A percentile compares a stretch with the other conserved stretches of the same genome.
Evolutionary conservation across 106 monocot genomes (phyloP).

Genomic region (Dactylorhiza incarnata): DNA sequence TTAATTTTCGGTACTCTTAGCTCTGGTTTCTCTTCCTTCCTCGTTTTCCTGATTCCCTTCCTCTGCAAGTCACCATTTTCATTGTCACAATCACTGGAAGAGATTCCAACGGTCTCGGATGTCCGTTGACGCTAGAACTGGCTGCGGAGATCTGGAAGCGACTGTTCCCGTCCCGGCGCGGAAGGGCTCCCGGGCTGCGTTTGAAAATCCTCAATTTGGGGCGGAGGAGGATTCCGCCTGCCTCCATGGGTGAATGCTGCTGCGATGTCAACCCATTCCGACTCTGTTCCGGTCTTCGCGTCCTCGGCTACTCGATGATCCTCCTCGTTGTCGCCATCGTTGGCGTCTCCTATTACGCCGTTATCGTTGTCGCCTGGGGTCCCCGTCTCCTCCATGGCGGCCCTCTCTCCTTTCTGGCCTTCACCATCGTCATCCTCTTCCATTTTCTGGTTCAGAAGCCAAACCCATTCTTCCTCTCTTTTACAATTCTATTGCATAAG

Average conservation of each 20-base stretch:
- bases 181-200: not conserved
- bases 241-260: slow-evolving; percentile 34
- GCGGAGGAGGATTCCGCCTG: slow-evolving; percentile 1
- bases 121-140: slow-evolving; percentile 11
- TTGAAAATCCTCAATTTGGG: not conserved
- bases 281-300: slow-evolving; percentile 54
- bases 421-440: slow-evolving; percentile 36
- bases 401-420: slow-evolving; percentile 28
- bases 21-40: too few relatives aligned
- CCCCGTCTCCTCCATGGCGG: slow-evolving; percentile 34
- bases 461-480: not conserved
- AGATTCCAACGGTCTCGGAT: not conserved
- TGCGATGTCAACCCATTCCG: slow-evolving; percentile 46
- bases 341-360: slow-evolving; percentile 67
- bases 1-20: too few relatives aligned
- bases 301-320: slow-evolving; percentile 74
- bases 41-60: too few relatives aligned
- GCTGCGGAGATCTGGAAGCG: slow-evolving; percentile 37
- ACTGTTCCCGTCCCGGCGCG: slow-evolving; percentile 24
- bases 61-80: too few relatives aligned
- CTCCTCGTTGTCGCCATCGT: slow-evolving; percentile 46
- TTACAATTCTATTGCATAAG: not conserved
- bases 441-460: slow-evolving; percentile 41
- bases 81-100: not conserved
- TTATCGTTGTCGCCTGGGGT: slow-evolving; percentile 67